phyloP scores from a whole-genome alignment of 176 grass and related monocot species.

The Aegilops sharonensis region DNA sequence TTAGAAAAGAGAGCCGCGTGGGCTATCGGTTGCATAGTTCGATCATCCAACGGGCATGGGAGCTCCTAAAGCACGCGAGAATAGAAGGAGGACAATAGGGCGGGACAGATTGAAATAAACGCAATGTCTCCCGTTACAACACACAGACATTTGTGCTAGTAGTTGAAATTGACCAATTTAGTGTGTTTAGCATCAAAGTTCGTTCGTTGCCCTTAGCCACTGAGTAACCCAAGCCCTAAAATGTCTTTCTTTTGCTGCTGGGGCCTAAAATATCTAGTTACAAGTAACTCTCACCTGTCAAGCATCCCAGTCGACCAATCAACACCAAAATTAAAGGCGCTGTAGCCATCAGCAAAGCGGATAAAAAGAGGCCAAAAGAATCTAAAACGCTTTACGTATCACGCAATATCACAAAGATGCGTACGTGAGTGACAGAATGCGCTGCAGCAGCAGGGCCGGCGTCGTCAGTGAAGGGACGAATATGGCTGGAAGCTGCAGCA shows the following conservation, averaged over 20 bases:
- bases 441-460: background rate
- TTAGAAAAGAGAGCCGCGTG: too few relatives aligned
- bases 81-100: too few relatives aligned
- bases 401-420: background rate
- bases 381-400: background rate
- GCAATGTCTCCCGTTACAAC: too few relatives aligned
- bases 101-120: too few relatives aligned
- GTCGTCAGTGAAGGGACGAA: constrained; percentile 5
- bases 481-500: constrained; percentile 10
- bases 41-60: too few relatives aligned
- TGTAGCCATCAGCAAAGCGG: background rate
- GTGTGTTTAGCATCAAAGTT: too few relatives aligned
- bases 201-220: too few relatives aligned
- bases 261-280: background rate
- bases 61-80: too few relatives aligned
- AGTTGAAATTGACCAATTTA: too few relatives aligned
- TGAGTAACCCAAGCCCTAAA: background rate
- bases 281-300: background rate
- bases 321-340: background rate
- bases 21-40: too few relatives aligned
- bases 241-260: too few relatives aligned
- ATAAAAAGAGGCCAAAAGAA: background rate
- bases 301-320: background rate
- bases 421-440: background rate
- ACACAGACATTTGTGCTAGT: too few relatives aligned